Evolutionary conservation across 1,284 basidiomycete species (phyloP).

Genomic region (Trametes versicolor): DNA sequence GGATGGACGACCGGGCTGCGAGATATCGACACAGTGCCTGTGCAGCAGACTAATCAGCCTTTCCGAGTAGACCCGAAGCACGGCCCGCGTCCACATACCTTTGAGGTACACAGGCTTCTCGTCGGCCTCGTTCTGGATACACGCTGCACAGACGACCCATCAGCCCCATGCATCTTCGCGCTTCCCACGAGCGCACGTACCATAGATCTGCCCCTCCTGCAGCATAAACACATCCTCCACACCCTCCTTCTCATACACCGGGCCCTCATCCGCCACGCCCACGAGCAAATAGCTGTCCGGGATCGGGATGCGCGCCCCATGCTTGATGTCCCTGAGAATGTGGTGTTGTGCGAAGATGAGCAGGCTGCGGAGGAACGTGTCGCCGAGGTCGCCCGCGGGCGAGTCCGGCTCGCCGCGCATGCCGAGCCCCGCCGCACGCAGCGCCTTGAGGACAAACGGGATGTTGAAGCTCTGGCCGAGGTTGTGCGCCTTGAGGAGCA

Average conservation of each 20-base stretch:
- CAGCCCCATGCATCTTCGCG: background rate
- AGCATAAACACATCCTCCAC: conserved; percentile 63
- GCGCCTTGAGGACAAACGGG: conserved; percentile 56
- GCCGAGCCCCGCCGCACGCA: conserved; percentile 59
- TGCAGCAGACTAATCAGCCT: background rate
- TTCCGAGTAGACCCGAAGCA: background rate
- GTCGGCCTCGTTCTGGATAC: conserved; percentile 60
- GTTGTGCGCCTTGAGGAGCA: conserved; percentile 56
- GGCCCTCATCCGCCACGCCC: conserved; percentile 83
- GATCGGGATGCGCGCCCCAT: conserved; percentile 76
- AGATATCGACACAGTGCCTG: conserved; percentile 61
- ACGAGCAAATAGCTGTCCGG: conserved; percentile 73
- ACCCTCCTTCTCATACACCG: conserved; percentile 61
- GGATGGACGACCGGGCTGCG: conserved; percentile 76
- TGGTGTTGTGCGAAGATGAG: conserved; percentile 64
- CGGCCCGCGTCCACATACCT: conserved; percentile 45
- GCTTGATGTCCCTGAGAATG: conserved; percentile 76
- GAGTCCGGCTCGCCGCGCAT: conserved; percentile 47
- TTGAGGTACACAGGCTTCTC: conserved; percentile 59
- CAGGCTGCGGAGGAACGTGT: conserved; percentile 66
- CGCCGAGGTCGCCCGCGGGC: conserved; percentile 52
- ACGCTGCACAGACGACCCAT: conserved; percentile 50
- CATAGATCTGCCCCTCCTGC: conserved; percentile 66
- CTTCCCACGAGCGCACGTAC: conserved; percentile 46
- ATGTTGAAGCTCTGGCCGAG: conserved; percentile 65